phyloP scores from a whole-genome alignment of 1,139 yeast genomes.

The Pichia sp. region DNA sequence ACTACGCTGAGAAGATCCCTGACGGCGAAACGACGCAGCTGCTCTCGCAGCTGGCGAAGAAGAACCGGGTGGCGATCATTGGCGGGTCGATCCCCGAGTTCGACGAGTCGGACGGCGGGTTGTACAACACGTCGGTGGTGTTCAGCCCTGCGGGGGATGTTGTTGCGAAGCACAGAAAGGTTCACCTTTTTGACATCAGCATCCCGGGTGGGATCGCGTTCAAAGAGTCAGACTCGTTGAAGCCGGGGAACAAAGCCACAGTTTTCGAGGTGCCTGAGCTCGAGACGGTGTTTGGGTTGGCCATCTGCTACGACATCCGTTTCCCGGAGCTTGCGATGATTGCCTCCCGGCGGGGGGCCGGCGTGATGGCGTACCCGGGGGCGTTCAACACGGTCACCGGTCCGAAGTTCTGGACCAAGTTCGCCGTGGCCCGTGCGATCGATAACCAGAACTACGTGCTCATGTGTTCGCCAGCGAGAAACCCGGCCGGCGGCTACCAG shows the following conservation, averaged over 20 bases:
- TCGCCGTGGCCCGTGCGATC: slow-evolving; percentile 82
- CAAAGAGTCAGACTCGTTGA: slow-evolving; percentile 70
- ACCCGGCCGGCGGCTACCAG: slow-evolving; percentile 68
- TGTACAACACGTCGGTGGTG: slow-evolving; percentile 79
- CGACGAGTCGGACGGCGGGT: slow-evolving; percentile 44
- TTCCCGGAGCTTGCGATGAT: slow-evolving; percentile 86
- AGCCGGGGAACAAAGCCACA: slow-evolving; percentile 79
- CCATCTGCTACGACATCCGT: slow-evolving; percentile 88
- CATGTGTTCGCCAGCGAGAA: slow-evolving; percentile 86
- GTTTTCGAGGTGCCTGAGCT: slow-evolving; percentile 62
- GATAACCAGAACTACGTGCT: slow-evolving; percentile 82
- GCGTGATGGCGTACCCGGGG: slow-evolving; percentile 91
- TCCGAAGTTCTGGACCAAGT: slow-evolving; percentile 87
- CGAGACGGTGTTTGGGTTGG: slow-evolving; percentile 76
- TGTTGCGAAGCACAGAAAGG: slow-evolving; percentile 83
- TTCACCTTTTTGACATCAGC: slow-evolving; percentile 85
- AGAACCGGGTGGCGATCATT: slow-evolving; percentile 56
- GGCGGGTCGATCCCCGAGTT: slow-evolving; percentile 93
- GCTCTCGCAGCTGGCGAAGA: slow-evolving; percentile 59
- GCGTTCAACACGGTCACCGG: slow-evolving; percentile 96
- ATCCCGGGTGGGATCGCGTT: slow-evolving; percentile 86
- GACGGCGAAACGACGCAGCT: slow-evolving; percentile 63
- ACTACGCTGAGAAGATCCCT: slow-evolving; percentile 77
- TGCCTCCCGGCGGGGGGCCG: slow-evolving; percentile 71
- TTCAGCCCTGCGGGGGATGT: slow-evolving; percentile 67